A percentile compares a stretch with the other conserved stretches of the same genome.
These are phyloP conservation scores for Coelastrella sp. DNA, from an alignment of 139 green algal species.

Conservation along the genomic window DNA sequence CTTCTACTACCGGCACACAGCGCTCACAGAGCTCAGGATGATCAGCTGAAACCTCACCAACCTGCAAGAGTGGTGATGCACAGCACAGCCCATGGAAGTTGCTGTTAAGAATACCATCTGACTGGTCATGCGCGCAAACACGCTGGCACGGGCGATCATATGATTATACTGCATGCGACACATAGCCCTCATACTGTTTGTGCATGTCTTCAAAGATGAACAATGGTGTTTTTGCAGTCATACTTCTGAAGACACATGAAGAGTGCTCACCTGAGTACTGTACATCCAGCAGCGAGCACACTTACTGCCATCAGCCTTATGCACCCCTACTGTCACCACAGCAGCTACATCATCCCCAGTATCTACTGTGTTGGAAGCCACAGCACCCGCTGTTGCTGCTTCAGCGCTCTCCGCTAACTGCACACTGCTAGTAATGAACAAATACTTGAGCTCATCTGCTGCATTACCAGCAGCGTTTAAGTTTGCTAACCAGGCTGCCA, in stretches of 20 bases:
- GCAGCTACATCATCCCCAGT: slow-evolving; percentile 51
- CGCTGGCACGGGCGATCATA: neutral
- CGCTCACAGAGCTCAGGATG: slow-evolving; percentile 92
- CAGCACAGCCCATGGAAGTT: neutral
- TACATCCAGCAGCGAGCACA: slow-evolving; percentile 98
- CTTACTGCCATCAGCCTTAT: slow-evolving; percentile 82
- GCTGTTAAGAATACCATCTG: neutral
- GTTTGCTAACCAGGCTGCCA: slow-evolving; percentile 58
- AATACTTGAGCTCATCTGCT: slow-evolving; percentile 86
- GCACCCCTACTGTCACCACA: slow-evolving; percentile 86
- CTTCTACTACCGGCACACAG: slow-evolving; percentile 86
- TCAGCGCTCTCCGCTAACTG: slow-evolving; percentile 13
- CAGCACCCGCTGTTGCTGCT: slow-evolving; percentile 3
- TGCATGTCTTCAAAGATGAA: neutral
- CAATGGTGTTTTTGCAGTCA: no score
- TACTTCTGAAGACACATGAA: no score
- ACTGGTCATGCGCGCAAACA: neutral
- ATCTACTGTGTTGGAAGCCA: slow-evolving; percentile 23
- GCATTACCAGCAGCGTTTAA: slow-evolving; percentile 73
- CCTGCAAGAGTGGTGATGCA: neutral
- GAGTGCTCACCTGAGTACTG: slow-evolving; percentile 52
- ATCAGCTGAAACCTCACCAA: slow-evolving; percentile 36
- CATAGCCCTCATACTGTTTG: neutral
- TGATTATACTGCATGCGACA: neutral
- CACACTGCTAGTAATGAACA: slow-evolving; percentile 84